Evolutionary conservation across 306 rosid species (phyloP).

Genomic region (Ormosia emarginata): DNA sequence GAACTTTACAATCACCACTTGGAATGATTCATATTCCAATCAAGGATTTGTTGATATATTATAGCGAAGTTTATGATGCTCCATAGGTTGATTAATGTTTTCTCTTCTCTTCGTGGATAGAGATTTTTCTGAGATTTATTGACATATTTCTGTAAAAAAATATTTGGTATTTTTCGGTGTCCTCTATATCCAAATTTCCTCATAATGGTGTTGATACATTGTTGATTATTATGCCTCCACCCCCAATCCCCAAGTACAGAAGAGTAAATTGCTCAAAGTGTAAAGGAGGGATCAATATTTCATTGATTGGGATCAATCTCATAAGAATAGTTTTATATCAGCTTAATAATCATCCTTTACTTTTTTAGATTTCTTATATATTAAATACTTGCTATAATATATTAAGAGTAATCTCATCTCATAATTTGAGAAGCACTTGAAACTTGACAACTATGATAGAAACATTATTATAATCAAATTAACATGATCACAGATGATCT

Average conservation of each 20-base stretch:
- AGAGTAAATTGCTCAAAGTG: not conserved
- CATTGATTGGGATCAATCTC: not conserved
- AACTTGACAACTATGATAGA: not conserved
- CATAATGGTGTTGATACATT: not conserved
- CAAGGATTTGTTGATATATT: conserved; percentile 9
- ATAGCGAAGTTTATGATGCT: not conserved
- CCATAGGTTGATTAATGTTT: not conserved
- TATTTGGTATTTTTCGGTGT: not conserved
- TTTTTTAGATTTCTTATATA: too few species aligned
- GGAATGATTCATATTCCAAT: conserved; percentile 6
- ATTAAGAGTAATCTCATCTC: not conserved
- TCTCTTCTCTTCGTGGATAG: not conserved
- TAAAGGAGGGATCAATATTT: not conserved
- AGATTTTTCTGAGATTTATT: not conserved
- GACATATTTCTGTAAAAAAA: not conserved
- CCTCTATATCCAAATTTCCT: not conserved
- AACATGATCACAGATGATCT: not conserved
- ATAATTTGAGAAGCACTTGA: not conserved
- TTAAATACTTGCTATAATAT: too few species aligned
- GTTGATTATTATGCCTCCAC: not conserved
- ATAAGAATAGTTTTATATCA: not conserved
- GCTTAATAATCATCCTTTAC: not conserved
- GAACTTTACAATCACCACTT: conserved; percentile 15
- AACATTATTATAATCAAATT: not conserved
- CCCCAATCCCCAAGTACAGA: too few species aligned